Percentiles rank a stretch among this genome's conserved stretches.
Evolutionary conservation across 352 stramenopile genomes (phyloP).

Genomic region (Phytophthora constricta): DNA sequence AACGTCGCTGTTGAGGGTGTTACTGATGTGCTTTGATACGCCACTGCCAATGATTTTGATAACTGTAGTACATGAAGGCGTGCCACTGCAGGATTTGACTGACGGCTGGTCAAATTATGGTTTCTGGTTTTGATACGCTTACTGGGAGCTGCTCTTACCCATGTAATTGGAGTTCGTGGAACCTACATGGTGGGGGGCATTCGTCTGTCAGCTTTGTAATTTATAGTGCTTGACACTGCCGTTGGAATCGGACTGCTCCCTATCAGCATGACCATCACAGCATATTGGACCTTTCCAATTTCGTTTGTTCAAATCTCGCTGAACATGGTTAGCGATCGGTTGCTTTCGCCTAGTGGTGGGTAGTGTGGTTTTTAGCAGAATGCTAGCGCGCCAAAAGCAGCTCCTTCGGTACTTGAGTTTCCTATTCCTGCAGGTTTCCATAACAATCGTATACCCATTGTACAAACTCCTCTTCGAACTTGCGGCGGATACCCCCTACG

Average conservation of each 20-base stretch:
- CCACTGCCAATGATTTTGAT: no score
- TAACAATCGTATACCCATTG: conserved; percentile 15
- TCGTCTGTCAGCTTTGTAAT: neutral
- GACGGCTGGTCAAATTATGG: no score
- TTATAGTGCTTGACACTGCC: neutral
- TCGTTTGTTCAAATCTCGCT: conserved; percentile 11
- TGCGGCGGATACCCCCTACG: conserved; percentile 7
- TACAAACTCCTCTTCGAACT: conserved; percentile 18
- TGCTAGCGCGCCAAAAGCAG: conserved; percentile 2
- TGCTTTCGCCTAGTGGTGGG: conserved; percentile 10
- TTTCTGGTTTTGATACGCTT: conserved; percentile 28
- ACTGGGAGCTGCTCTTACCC: conserved; percentile 1
- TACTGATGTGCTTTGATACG: no score
- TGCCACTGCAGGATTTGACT: no score
- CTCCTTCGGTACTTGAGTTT: conserved; percentile 8
- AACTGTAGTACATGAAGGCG: no score
- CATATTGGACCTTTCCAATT: conserved; percentile 16
- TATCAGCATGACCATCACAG: conserved; percentile 3
- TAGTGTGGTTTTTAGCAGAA: neutral
- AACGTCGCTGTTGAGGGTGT: no score
- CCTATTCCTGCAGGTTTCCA: conserved; percentile 2
- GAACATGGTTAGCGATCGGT: conserved; percentile 1
- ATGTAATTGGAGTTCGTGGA: conserved; percentile 6
- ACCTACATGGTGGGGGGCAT: conserved; percentile 2
- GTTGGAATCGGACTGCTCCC: neutral